These are phyloP conservation scores for Nemania abortiva DNA, from an alignment of 2,329 filamentous ascomycete genomes.

Conservation along the genomic window DNA sequence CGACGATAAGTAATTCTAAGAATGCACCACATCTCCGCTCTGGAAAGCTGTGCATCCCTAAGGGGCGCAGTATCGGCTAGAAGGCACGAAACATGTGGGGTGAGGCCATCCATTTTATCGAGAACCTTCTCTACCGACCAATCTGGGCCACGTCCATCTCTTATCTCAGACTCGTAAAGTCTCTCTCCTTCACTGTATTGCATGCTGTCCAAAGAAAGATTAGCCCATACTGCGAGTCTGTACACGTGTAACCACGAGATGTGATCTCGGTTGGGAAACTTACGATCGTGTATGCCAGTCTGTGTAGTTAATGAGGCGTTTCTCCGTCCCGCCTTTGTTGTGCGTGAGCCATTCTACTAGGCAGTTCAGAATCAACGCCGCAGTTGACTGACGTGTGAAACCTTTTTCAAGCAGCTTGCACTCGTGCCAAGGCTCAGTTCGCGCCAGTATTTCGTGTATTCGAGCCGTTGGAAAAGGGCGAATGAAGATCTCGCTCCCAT, in stretches of 20 bases:
- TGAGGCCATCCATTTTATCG: slow-evolving; percentile 12
- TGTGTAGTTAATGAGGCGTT: background rate
- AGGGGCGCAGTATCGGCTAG: slow-evolving; percentile 5
- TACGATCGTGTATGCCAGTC: background rate
- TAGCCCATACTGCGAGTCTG: background rate
- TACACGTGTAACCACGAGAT: background rate
- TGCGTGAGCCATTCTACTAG: background rate
- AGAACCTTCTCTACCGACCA: slow-evolving; percentile 2
- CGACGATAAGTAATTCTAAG: background rate
- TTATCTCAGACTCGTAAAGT: background rate
- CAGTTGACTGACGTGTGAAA: background rate
- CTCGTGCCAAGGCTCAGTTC: no score
- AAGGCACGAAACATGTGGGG: slow-evolving; percentile 22
- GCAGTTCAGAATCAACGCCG: background rate
- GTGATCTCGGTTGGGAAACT: background rate
- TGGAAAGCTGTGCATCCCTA: slow-evolving; percentile 12
- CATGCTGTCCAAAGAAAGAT: background rate
- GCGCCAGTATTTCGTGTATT: slow-evolving; percentile 4
- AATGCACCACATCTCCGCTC: slow-evolving; percentile 21
- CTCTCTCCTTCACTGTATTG: background rate
- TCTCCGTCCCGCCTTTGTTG: no score
- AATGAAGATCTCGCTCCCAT: slow-evolving; percentile 11
- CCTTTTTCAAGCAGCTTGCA: no score
- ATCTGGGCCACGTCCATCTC: background rate
- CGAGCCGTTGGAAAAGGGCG: background rate